phyloP scores from a whole-genome alignment of 129 eudicot genomes.

The Centrapalus pauciflorus region DNA sequence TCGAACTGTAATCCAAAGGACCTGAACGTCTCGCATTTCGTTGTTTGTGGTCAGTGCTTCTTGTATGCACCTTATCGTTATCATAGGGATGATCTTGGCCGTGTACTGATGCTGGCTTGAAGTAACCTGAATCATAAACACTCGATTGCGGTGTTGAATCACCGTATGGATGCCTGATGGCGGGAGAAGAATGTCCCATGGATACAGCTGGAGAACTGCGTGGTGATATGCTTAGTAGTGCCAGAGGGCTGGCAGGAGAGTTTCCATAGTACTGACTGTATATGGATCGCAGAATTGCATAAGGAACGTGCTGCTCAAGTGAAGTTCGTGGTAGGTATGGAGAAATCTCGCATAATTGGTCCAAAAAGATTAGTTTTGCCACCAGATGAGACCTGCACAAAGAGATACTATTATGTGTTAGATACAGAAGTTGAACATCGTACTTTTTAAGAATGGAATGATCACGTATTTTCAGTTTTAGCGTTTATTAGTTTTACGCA shows the following conservation, averaged over 20 bases:
- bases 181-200: constrained; percentile 72
- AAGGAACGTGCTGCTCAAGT: constrained; percentile 73
- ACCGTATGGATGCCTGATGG: constrained; percentile 52
- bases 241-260: constrained; percentile 61
- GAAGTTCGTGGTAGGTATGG: constrained; percentile 81
- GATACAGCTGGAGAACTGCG: constrained; percentile 85
- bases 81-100: constrained; percentile 59
- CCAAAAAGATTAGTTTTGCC: constrained; percentile 83
- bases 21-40: constrained; percentile 75
- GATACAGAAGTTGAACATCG: too few relatives aligned
- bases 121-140: constrained; percentile 70
- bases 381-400: constrained; percentile 74
- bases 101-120: constrained; percentile 57
- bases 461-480: too few relatives aligned
- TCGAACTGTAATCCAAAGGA: constrained; percentile 71
- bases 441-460: too few relatives aligned
- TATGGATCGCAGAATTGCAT: constrained; percentile 78
- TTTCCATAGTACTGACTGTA: constrained; percentile 81
- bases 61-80: constrained; percentile 35
- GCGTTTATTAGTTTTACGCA: too few relatives aligned
- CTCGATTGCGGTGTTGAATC: constrained; percentile 62
- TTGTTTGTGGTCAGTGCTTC: constrained; percentile 38
- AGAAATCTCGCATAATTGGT: constrained; percentile 82
- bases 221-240: constrained; percentile 60
- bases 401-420: too few relatives aligned